Evolutionary conservation across 2,329 filamentous ascomycete species (phyloP).

Genomic region (Thielaviopsis populi): DNA sequence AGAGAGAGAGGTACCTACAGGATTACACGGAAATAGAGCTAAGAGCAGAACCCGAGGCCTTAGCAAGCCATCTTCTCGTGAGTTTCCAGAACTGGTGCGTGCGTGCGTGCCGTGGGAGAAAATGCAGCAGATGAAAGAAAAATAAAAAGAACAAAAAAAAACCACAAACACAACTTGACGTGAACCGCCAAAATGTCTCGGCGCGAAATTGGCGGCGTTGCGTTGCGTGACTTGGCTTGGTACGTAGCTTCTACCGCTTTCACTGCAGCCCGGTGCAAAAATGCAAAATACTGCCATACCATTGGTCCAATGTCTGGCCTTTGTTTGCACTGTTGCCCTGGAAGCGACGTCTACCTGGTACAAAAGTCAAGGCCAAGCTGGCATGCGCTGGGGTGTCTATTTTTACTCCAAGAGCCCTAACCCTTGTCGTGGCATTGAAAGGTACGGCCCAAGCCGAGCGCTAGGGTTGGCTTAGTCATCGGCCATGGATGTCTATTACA

Average conservation of each 20-base stretch:
- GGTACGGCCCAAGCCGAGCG: not conserved
- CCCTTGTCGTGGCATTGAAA: not conserved
- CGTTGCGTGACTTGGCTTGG: not conserved
- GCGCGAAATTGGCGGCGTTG: not conserved
- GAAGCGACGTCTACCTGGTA: slow-evolving; percentile 10
- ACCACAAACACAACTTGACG: not conserved
- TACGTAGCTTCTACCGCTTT: not conserved
- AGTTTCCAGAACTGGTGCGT: not conserved
- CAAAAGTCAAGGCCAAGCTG: not conserved
- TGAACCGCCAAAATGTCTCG: not conserved
- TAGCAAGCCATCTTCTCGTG: not conserved
- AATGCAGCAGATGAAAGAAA: not conserved
- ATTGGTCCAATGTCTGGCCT: not conserved
- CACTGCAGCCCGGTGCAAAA: not conserved
- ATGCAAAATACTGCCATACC: not conserved
- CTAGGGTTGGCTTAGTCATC: not conserved
- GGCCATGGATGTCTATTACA: not conserved
- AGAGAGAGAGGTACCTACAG: not conserved
- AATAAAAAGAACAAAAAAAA: not conserved
- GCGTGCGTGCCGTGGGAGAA: not conserved
- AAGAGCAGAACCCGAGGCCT: not conserved
- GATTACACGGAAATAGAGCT: not conserved
- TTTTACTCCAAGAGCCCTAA: not conserved
- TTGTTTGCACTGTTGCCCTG: slow-evolving; percentile 15
- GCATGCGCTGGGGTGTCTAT: not conserved